Base-by-base conservation (phyloP, 1,284 basidiomycete species). In the Ganoderma lingzhi region DNA sequence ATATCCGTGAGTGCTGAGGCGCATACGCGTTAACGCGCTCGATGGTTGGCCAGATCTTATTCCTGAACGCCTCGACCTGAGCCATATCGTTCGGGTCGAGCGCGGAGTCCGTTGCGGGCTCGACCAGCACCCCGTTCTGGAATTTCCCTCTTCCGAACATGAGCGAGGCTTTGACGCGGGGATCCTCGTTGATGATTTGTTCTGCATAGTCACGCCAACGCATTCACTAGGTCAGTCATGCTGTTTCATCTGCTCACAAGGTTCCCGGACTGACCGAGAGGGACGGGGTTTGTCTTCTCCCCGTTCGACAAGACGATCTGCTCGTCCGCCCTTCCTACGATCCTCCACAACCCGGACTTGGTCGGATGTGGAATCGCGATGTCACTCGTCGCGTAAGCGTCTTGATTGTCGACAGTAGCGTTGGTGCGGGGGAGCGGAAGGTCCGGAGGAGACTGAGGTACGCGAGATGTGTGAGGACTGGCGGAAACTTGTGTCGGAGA, bases 141-240 rank as follows among this genome's bases (percentile, higher is more conserved):
- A 83, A 82, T n/a, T 80, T 75, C 8, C 83, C 82, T 0, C 82
- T 74, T 0, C 85, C 85, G 70, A 86, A 79, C 76, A 84, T 79
- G 30, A 82, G 66, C 6, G 76, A 75, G 62, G 73, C 58, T 32
- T 73, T 68, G 19, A 87, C 74, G 56, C 76, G 66, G 3, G 82
- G 76, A 70, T 83, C 76, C 48, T 78, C 77, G 42, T 77, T 78
- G 53, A 84, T 73, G 1, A 85, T 82, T 10, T 71, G 78, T 76
- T 85, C 84, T 84, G 23, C 23, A 23, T 23, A 15, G 12, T n/a
- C n/a, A 35, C 10, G 23, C 23, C 23, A 23, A 23, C 23, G 23
- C 23, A 23, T 23, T 23, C 23, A 23, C 23, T 23, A 1, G 23
- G 23, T 23, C 23, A 23, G 23, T 23, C 23, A 23, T 23, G 23